Percentiles rank a stretch among this genome's conserved stretches.
Conservation (phyloP, 2,329 filamentous ascomycete genomes). For the Rhytidhysteron rufulum region DNA sequence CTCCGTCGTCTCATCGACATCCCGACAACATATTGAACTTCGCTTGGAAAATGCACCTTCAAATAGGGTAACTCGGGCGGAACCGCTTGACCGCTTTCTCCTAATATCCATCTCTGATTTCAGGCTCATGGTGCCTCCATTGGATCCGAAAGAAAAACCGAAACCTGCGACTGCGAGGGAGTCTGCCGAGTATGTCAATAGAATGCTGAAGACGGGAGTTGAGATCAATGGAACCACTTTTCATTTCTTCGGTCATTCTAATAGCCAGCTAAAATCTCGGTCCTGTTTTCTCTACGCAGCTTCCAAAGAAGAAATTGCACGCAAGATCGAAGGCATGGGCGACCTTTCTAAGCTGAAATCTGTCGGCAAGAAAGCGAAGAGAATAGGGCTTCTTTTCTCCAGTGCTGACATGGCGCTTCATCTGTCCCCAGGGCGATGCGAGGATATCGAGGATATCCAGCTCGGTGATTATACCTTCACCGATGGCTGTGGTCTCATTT, state of each 20-base stretch:
- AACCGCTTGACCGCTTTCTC: constrained; percentile 28
- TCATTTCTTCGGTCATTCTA: constrained; percentile 44
- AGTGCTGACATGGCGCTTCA: constrained; percentile 28
- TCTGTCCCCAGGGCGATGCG: constrained; percentile 30
- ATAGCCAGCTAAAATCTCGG: constrained; percentile 42
- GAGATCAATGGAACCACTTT: constrained; percentile 34
- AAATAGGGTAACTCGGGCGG: constrained; percentile 30
- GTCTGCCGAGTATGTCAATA: constrained; percentile 33
- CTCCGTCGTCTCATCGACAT: constrained; percentile 17
- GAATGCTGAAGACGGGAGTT: constrained; percentile 34
- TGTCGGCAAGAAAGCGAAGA: constrained; percentile 42
- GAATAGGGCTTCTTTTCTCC: constrained; percentile 42
- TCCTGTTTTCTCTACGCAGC: constrained; percentile 39
- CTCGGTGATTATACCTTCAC: constrained; percentile 39
- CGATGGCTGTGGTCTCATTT: constrained; percentile 41
- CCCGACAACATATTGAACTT: constrained; percentile 21
- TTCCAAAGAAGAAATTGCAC: constrained; percentile 27
- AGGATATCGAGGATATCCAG: constrained; percentile 39
- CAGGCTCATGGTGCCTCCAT: constrained; percentile 14
- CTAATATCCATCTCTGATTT: constrained; percentile 36
- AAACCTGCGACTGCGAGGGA: constrained; percentile 29
- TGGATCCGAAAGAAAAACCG: constrained; percentile 4
- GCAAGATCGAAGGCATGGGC: constrained; percentile 35
- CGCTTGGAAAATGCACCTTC: constrained; percentile 20
- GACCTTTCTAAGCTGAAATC: constrained; percentile 42